Conservation (phyloP, 2,329 filamentous ascomycete species). For the Harringtonia aguacate region DNA sequence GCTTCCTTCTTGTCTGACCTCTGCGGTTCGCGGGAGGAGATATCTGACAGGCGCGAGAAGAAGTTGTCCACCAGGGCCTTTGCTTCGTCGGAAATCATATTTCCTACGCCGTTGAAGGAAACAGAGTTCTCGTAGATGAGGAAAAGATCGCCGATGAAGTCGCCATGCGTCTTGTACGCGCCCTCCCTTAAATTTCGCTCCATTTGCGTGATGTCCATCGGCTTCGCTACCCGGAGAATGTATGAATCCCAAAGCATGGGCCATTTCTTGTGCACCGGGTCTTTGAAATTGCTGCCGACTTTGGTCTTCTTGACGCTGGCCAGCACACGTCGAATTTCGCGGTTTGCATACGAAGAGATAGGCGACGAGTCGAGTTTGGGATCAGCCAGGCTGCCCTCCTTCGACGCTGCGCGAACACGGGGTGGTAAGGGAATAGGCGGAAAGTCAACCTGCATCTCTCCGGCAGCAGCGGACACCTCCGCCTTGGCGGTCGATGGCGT, state of each 20-base stretch:
- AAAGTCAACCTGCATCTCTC: constrained; percentile 16
- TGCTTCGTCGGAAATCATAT: constrained; percentile 56
- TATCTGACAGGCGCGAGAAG: constrained; percentile 32
- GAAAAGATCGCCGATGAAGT: constrained; percentile 63
- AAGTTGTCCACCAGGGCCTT: constrained; percentile 45
- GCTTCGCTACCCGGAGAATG: constrained; percentile 55
- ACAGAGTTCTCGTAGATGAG: constrained; percentile 71
- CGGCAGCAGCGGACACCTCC: not conserved
- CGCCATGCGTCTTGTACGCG: constrained; percentile 57
- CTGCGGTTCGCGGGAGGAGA: constrained; percentile 40
- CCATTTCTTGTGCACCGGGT: constrained; percentile 67
- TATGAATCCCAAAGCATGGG: constrained; percentile 68
- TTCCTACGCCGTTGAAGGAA: constrained; percentile 70
- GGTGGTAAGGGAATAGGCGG: constrained; percentile 13
- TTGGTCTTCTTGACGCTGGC: constrained; percentile 80
- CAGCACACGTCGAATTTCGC: constrained; percentile 54
- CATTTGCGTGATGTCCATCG: constrained; percentile 77
- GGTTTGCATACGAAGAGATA: constrained; percentile 49
- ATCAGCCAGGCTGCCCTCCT: constrained; percentile 29
- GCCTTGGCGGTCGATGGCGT: constrained; percentile 7
- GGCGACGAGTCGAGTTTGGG: constrained; percentile 30
- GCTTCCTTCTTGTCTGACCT: constrained; percentile 52
- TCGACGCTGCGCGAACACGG: constrained; percentile 19
- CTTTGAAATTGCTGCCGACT: constrained; percentile 62
- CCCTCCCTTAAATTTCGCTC: constrained; percentile 67